phyloP scores from a whole-genome alignment of 192 early-diverging fungal species.

The Podila epigama region DNA sequence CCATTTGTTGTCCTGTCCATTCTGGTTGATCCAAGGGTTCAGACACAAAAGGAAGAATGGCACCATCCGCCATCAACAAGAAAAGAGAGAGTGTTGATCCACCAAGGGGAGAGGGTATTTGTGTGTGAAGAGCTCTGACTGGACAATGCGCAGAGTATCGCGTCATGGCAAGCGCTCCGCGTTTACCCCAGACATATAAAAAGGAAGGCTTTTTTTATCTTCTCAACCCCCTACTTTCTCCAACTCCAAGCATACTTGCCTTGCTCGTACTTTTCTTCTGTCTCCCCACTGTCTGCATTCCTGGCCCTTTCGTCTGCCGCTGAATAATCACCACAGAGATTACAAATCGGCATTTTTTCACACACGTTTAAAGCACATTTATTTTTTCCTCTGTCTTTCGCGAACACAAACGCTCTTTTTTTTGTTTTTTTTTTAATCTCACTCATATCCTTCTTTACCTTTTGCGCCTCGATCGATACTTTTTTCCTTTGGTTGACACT shows the following conservation, averaged over 20 bases:
- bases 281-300: no score
- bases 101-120: no score
- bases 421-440: neutral
- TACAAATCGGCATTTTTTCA: neutral
- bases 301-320: neutral
- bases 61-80: neutral
- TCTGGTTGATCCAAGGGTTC: neutral
- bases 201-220: neutral
- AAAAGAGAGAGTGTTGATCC: no score
- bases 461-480: no score
- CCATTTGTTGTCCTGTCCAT: no score
- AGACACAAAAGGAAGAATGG: neutral
- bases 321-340: constrained; percentile 1
- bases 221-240: neutral
- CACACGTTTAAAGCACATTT: neutral
- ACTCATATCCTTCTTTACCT: neutral
- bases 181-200: no score
- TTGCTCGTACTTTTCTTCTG: no score
- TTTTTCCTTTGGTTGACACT: no score
- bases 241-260: neutral
- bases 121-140: no score
- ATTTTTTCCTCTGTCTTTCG: neutral
- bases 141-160: no score
- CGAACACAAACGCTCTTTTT: no score
- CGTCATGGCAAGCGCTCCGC: no score